A percentile compares a stretch with the other conserved stretches of the same genome.
These are phyloP conservation scores for Fusarium gaditjirri DNA, from an alignment of 2,329 filamentous ascomycete species.

Conservation along the genomic window DNA sequence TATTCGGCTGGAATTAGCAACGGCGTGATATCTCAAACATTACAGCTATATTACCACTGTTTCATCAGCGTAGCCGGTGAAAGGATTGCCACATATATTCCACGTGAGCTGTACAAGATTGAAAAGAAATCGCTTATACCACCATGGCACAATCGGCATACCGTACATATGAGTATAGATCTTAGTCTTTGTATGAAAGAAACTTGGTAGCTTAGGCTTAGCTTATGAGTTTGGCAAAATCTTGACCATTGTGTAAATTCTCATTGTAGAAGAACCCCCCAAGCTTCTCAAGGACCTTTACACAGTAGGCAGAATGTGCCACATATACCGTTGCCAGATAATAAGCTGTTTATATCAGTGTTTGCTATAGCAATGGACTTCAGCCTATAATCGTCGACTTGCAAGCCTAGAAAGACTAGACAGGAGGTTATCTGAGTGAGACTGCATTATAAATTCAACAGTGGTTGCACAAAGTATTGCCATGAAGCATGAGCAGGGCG, in stretches of 20 bases:
- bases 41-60: neutral
- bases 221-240: neutral
- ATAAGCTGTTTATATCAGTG: neutral
- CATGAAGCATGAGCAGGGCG: neutral
- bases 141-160: neutral
- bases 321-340: too few relatives aligned
- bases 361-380: neutral
- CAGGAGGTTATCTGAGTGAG: neutral
- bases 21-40: neutral
- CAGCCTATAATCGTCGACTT: neutral
- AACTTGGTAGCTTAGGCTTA: neutral
- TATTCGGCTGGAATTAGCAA: neutral
- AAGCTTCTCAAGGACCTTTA: neutral
- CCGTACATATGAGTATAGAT: neutral
- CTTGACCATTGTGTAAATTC: conserved; percentile 41
- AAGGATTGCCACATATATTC: neutral
- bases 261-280: conserved; percentile 27
- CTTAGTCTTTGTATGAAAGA: neutral
- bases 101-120: neutral
- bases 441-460: conserved; percentile 2
- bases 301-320: neutral
- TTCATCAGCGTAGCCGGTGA: neutral
- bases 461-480: conserved; percentile 3
- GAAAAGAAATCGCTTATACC: neutral
- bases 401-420: neutral